phyloP scores from a whole-genome alignment of 2,329 filamentous ascomycete genomes.

The Penicillium sp. region DNA sequence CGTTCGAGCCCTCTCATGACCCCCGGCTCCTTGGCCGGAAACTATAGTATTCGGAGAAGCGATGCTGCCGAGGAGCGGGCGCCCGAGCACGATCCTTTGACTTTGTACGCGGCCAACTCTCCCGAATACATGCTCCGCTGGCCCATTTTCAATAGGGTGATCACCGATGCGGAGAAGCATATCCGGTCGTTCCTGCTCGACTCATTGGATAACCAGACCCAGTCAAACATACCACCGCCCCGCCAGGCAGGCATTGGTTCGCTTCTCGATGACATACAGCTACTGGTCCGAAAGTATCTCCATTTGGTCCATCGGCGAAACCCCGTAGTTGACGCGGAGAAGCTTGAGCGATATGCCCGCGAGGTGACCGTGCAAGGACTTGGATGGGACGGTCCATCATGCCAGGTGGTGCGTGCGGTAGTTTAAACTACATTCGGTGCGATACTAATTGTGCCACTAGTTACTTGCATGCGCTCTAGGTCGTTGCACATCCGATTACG shows the following conservation, averaged over 20 bases:
- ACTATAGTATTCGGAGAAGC: slow-evolving; percentile 2
- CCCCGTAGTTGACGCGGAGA: slow-evolving; percentile 20
- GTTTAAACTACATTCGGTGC: background rate
- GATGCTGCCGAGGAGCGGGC: slow-evolving; percentile 14
- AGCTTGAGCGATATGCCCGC: slow-evolving; percentile 19
- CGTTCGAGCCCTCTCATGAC: slow-evolving; percentile 11
- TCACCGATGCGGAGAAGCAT: slow-evolving; percentile 22
- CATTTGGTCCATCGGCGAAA: slow-evolving; percentile 19
- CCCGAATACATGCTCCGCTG: slow-evolving; percentile 24
- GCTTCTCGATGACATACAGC: slow-evolving; percentile 19
- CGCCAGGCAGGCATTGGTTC: slow-evolving; percentile 13
- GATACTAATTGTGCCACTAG: slow-evolving; percentile 8
- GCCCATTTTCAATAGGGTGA: slow-evolving; percentile 21
- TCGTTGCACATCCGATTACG: slow-evolving; percentile 18
- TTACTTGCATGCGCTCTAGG: slow-evolving; percentile 24
- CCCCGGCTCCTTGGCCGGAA: slow-evolving; percentile 9
- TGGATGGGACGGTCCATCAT: slow-evolving; percentile 25
- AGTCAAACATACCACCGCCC: slow-evolving; percentile 3
- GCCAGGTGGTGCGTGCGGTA: slow-evolving; percentile 22
- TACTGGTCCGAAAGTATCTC: slow-evolving; percentile 18
- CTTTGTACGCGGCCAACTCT: slow-evolving; percentile 22
- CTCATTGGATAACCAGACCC: slow-evolving; percentile 17
- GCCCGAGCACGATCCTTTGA: slow-evolving; percentile 18
- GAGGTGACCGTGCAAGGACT: slow-evolving; percentile 24
- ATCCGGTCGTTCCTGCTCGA: slow-evolving; percentile 24